Evolutionary conservation across 1,139 yeast genomes (phyloP).

Genomic region (Geotrichum fermentans): DNA sequence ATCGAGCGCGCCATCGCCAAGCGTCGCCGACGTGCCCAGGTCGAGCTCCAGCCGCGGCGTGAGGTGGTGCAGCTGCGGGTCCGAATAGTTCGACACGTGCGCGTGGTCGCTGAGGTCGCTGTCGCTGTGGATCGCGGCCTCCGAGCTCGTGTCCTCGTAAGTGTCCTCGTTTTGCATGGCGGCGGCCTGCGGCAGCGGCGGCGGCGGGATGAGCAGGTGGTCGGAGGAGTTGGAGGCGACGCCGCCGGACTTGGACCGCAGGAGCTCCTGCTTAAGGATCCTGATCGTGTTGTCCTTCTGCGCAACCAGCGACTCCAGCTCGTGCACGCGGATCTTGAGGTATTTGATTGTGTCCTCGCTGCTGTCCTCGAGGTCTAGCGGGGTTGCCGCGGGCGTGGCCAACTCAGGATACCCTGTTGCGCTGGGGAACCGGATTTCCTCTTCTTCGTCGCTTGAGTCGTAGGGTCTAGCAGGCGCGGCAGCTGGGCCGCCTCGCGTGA

Average conservation of each 20-base stretch:
- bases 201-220: not conserved
- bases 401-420: not conserved
- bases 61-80: not conserved
- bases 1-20: not conserved
- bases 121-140: not conserved
- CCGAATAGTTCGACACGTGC: not conserved
- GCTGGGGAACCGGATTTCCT: not conserved
- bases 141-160: not conserved
- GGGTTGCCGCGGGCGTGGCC: not conserved
- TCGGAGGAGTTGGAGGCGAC: not conserved
- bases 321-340: slow-evolving; percentile 10
- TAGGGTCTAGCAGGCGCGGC: too few relatives aligned
- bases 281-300: slow-evolving; percentile 11
- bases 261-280: slow-evolving; percentile 6
- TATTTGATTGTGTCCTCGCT: not conserved
- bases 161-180: not conserved
- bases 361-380: not conserved
- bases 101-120: not conserved
- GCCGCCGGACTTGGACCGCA: not conserved
- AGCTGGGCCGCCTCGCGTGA: too few relatives aligned
- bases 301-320: slow-evolving; percentile 14
- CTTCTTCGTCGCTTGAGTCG: not conserved
- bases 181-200: too few relatives aligned
- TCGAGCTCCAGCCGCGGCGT: not conserved
- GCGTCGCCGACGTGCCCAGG: not conserved